phyloP scores from a whole-genome alignment of 495 filamentous ascomycete genomes.

The Aspergillus indologenus region DNA sequence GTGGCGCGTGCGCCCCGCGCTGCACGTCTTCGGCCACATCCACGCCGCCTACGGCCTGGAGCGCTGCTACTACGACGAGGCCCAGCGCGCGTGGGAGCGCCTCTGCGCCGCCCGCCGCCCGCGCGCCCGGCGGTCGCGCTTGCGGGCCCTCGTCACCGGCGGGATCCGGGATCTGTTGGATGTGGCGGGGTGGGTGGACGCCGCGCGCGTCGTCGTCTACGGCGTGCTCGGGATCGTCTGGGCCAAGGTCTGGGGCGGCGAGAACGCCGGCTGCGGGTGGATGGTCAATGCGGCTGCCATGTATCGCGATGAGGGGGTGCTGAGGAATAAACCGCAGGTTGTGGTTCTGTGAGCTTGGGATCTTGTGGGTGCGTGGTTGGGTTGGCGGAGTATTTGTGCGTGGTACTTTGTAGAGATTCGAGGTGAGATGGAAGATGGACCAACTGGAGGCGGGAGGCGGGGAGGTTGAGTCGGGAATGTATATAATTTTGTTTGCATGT shows the following conservation, averaged over 20 bases:
- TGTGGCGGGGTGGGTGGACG: constrained; percentile 58
- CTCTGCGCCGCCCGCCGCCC: constrained; percentile 42
- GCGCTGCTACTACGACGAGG: constrained; percentile 73
- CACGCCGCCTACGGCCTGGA: constrained; percentile 65
- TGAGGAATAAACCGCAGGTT: constrained; percentile 64
- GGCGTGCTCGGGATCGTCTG: constrained; percentile 66
- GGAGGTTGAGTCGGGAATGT: too few relatives aligned
- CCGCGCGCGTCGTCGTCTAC: constrained; percentile 55
- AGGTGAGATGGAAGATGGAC: too few relatives aligned
- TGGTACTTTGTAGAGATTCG: too few relatives aligned
- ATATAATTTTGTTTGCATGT: too few relatives aligned
- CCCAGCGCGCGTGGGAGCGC: constrained; percentile 67
- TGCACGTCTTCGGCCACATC: constrained; percentile 90
- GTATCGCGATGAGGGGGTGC: constrained; percentile 60
- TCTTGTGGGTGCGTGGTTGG: neutral
- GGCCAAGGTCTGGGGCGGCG: constrained; percentile 67
- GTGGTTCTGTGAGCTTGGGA: constrained; percentile 35
- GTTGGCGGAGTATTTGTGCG: neutral
- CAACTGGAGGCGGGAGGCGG: too few relatives aligned
- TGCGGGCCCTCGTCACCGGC: constrained; percentile 32
- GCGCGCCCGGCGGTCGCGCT: constrained; percentile 25
- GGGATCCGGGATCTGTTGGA: constrained; percentile 53
- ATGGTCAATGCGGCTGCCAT: constrained; percentile 79
- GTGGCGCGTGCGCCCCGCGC: constrained; percentile 71
- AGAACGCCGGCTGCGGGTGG: constrained; percentile 49